These are phyloP conservation scores for Herpotrichia juniperi DNA, from an alignment of 2,329 filamentous ascomycete species.

Conservation along the genomic window DNA sequence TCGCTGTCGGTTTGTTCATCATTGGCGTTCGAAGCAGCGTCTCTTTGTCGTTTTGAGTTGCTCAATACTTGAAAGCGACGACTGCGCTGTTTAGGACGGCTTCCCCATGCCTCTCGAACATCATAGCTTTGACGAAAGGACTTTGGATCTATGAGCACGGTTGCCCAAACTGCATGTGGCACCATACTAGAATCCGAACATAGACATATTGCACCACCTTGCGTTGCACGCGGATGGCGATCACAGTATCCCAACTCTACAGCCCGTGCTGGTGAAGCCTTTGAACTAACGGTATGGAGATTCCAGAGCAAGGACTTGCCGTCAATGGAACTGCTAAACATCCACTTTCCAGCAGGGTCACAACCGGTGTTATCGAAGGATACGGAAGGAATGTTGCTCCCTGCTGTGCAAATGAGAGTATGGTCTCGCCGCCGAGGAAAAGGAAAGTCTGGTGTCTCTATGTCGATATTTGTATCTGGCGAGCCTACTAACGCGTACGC, in stretches of 20 bases:
- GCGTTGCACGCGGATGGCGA: constrained; percentile 14
- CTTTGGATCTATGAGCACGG: constrained; percentile 32
- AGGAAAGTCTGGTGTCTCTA: constrained; percentile 32
- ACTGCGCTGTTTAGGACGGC: not conserved
- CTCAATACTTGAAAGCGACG: constrained; percentile 16
- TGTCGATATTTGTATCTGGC: too few species aligned
- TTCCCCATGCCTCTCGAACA: constrained; percentile 17
- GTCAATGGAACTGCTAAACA: constrained; percentile 63
- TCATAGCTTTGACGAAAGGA: constrained; percentile 20
- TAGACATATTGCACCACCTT: constrained; percentile 9
- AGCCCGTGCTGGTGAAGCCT: constrained; percentile 9
- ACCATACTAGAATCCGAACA: not conserved
- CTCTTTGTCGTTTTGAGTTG: not conserved
- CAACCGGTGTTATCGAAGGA: constrained; percentile 64
- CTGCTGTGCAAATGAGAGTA: constrained; percentile 23
- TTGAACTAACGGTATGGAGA: constrained; percentile 26
- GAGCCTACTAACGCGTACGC: constrained; percentile 59
- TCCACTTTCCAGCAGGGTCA: constrained; percentile 61
- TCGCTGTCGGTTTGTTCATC: not conserved
- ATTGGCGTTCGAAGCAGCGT: not conserved
- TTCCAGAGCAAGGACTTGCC: constrained; percentile 59
- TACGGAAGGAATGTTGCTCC: constrained; percentile 62
- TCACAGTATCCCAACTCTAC: constrained; percentile 35
- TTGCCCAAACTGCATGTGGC: constrained; percentile 36
- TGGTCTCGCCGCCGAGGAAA: constrained; percentile 33